Base-by-base conservation (phyloP, 192 early-diverging fungal genomes). In the Backusella psychrophila region DNA sequence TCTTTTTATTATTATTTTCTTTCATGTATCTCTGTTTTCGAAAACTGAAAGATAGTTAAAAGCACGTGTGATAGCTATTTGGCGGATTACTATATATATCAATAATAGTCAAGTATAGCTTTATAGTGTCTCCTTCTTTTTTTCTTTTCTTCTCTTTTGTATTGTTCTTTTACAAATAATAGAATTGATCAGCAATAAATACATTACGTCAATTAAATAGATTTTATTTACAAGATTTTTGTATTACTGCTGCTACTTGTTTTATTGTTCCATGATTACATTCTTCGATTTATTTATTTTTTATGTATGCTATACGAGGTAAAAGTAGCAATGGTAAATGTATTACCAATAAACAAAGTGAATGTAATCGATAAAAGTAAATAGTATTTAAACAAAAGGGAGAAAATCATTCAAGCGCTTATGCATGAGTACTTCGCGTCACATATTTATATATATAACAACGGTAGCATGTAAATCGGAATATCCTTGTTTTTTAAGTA, bases 1-100 rank as follows among this genome's bases (percentile, higher is more conserved):
- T 17, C 6, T 59, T 8, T 33, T 33, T 33, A 33, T 3, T 21
- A 12, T 59, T 29, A 23, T 49, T 19, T 49, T 29, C 56, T 49
- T 19, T 49, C 17, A n/a, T 49, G 46, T n/a, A 49, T 49, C 46
- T 49, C 19, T 49, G 46, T n/a, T 21, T 49, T 49, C 46, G 46
- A 29, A 63, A 63, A 63, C 11, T 63, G 56, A 29, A 63, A 29
- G 56, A 11, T 63, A 63, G 46, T 49, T 49, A 63, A 63, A 63
- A 63, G 56, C 56, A 63, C 56, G 56, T 63, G 56, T n/a, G 21
- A 29, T 63, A 29, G 56, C 56, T 63, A 63, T 63, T 63, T 63
- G 56, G 56, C n/a, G 12, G 12, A 63, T 63, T 63, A 63, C 56
- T 63, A 63, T 63, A 29, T 63, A 63, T 63, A 63, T 29, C 21